Evolutionary conservation across 345 rosid species (phyloP).

Genomic region (Syzygium grande): DNA sequence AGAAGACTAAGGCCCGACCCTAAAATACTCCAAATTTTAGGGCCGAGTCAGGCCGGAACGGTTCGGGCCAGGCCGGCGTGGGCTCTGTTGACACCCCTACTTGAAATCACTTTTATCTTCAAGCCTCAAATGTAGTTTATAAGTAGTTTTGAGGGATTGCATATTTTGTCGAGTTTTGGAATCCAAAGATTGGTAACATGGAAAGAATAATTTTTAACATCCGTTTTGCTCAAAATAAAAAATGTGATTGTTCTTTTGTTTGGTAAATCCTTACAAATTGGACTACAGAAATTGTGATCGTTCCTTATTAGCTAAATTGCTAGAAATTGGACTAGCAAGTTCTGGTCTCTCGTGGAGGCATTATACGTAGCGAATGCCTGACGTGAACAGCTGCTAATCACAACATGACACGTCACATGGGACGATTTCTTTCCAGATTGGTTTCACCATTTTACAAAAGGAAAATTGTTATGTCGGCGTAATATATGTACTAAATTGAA

Average conservation of each 20-base stretch:
- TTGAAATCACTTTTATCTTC: not conserved
- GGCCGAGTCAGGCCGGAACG: too few relatives aligned
- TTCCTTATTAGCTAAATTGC: not conserved
- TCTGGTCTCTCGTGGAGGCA: not conserved
- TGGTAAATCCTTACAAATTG: too few relatives aligned
- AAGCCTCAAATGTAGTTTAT: not conserved
- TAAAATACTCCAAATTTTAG: too few relatives aligned
- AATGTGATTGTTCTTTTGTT: not conserved
- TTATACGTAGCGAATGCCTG: not conserved
- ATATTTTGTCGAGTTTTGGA: not conserved
- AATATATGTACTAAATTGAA: not conserved
- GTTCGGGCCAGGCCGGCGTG: too few relatives aligned
- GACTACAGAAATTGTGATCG: too few relatives aligned
- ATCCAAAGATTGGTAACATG: not conserved
- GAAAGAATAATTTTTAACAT: too few relatives aligned
- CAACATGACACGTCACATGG: not conserved
- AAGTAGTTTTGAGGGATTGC: not conserved
- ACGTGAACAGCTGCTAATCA: not conserved
- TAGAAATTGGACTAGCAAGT: not conserved
- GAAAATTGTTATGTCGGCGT: not conserved
- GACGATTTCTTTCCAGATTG: not conserved
- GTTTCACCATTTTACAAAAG: not conserved
- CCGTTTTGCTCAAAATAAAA: not conserved
- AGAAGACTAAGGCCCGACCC: too few relatives aligned
- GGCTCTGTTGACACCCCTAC: too few relatives aligned